These are phyloP conservation scores for Pichia sp. DNA, from an alignment of 1,139 yeast genomes.

Conservation along the genomic window DNA sequence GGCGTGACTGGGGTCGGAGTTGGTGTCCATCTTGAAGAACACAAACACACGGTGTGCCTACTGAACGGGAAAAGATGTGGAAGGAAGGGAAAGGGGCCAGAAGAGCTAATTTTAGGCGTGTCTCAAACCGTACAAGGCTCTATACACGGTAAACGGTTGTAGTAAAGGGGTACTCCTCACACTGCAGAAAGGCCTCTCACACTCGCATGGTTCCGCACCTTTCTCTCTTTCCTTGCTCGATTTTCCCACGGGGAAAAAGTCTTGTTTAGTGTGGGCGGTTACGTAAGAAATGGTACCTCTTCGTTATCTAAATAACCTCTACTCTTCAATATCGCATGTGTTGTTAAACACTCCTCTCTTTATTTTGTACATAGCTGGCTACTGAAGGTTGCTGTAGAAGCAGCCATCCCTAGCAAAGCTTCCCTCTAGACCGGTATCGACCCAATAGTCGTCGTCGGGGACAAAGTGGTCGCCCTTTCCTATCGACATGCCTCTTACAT, in stretches of 20 bases:
- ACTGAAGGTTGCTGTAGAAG: slow-evolving; percentile 39
- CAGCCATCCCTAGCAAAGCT: slow-evolving; percentile 73
- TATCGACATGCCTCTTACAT: slow-evolving; percentile 61
- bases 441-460: slow-evolving; percentile 46
- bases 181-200: not conserved
- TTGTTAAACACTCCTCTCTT: not conserved
- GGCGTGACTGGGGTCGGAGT: not conserved
- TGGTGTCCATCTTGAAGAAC: not conserved
- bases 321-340: not conserved
- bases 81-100: not conserved
- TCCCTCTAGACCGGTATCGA: slow-evolving; percentile 50
- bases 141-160: not conserved
- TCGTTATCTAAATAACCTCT: too few species aligned
- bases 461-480: slow-evolving; percentile 40
- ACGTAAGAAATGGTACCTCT: not conserved
- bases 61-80: not conserved
- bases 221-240: not conserved
- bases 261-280: not conserved
- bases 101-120: not conserved
- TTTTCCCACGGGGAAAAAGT: not conserved
- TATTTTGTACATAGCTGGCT: too few species aligned
- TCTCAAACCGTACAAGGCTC: not conserved
- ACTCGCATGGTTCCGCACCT: not conserved
- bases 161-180: not conserved
- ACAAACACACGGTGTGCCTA: not conserved